Percentiles rank a stretch among this genome's conserved stretches.
These are phyloP conservation scores for Pterocarpus macrocarpus DNA, from an alignment of 306 rosid species.

Conservation along the genomic window DNA sequence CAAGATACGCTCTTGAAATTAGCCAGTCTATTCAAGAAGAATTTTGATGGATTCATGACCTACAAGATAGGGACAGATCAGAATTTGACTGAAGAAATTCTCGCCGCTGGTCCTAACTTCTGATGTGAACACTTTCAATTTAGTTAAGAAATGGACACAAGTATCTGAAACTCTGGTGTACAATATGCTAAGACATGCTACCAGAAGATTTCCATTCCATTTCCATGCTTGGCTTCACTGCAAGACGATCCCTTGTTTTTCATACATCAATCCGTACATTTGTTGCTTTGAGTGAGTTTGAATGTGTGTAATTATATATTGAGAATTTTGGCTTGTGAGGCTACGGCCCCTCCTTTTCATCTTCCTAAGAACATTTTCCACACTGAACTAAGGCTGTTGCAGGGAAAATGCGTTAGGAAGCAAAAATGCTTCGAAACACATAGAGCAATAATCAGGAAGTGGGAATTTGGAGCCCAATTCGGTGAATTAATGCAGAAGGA, in stretches of 20 bases:
- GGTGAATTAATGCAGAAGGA: no score
- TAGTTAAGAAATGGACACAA: neutral
- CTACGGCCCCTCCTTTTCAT: neutral
- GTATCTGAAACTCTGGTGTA: neutral
- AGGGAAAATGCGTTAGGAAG: no score
- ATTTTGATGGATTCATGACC: constrained; percentile 65
- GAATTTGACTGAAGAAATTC: constrained; percentile 71
- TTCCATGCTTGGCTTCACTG: neutral
- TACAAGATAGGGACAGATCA: constrained; percentile 73
- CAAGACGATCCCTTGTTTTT: neutral
- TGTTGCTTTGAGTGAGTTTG: neutral
- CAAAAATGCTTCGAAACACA: no score
- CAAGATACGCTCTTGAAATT: constrained; percentile 62
- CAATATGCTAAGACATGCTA: neutral
- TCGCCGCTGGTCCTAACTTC: constrained; percentile 74
- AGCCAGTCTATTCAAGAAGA: constrained; percentile 74
- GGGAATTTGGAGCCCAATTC: no score
- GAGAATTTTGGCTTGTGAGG: neutral
- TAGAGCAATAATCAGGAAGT: no score
- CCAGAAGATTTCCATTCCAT: neutral
- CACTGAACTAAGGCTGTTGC: no score
- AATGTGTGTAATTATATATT: neutral
- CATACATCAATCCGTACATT: neutral
- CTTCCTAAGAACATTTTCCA: neutral
- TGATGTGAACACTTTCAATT: constrained; percentile 44